These are phyloP conservation scores for Ophiognomonia clavigignenti-juglandacearum DNA, from an alignment of 2,329 filamentous ascomycete species.

Conservation along the genomic window DNA sequence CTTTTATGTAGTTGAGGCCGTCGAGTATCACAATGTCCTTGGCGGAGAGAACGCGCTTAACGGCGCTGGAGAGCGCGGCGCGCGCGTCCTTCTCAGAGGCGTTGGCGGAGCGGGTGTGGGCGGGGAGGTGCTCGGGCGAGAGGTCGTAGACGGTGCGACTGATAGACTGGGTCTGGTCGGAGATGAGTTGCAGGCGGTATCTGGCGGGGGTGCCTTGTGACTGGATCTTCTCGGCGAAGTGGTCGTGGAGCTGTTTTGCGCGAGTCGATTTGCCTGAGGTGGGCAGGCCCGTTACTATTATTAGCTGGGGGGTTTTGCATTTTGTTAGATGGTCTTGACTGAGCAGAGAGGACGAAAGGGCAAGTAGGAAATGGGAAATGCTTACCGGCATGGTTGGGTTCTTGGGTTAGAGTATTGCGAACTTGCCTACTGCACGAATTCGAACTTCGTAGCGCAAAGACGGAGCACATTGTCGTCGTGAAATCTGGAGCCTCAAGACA, in stretches of 20 bases:
- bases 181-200: conserved; percentile 69
- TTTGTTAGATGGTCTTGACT: not conserved
- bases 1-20: conserved; percentile 83
- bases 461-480: no score
- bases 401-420: no score
- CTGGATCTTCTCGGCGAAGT: conserved; percentile 56
- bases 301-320: conserved; percentile 43
- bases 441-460: no score
- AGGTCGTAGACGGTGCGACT: conserved; percentile 68
- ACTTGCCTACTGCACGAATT: no score
- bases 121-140: conserved; percentile 43
- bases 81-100: conserved; percentile 77
- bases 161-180: conserved; percentile 66
- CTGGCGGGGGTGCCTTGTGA: conserved; percentile 28
- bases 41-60: conserved; percentile 68
- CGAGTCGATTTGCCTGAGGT: conserved; percentile 66
- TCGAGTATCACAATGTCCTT: conserved; percentile 77
- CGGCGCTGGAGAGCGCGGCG: conserved; percentile 69
- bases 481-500: no score
- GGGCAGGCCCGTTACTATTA: conserved; percentile 62
- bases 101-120: conserved; percentile 64
- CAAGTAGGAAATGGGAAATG: no score
- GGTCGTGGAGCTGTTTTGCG: conserved; percentile 59
- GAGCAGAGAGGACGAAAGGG: no score
- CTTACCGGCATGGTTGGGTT: no score